phyloP scores from a whole-genome alignment of 2,329 filamentous ascomycete genomes.

The Arachnopeziza araneosa region DNA sequence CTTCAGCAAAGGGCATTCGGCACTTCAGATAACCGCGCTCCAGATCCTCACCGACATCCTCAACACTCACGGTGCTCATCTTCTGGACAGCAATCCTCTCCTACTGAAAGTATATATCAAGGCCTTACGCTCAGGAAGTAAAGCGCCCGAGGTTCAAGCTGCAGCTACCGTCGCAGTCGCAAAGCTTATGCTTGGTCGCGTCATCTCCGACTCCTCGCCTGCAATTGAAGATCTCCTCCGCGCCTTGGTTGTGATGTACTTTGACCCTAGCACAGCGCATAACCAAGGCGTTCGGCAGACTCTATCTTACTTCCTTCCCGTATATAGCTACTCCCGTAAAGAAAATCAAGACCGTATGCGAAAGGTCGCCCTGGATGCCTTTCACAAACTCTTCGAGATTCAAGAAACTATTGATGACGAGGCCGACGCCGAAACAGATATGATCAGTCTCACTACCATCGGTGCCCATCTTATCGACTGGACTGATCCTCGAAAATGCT shows the following conservation, averaged over 20 bases:
- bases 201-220: conserved; percentile 61
- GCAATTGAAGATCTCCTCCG: conserved; percentile 71
- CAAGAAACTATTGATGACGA: conserved; percentile 69
- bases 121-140: conserved; percentile 67
- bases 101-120: conserved; percentile 83
- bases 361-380: conserved; percentile 63
- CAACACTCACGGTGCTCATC: conserved; percentile 77
- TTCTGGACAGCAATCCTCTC: conserved; percentile 61
- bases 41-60: conserved; percentile 93
- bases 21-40: conserved; percentile 81
- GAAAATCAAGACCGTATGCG: conserved; percentile 83
- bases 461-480: conserved; percentile 85
- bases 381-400: conserved; percentile 69
- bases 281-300: conserved; percentile 84
- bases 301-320: conserved; percentile 88
- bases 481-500: conserved; percentile 87
- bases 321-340: conserved; percentile 81
- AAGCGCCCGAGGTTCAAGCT: conserved; percentile 69
- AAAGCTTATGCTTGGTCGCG: conserved; percentile 77
- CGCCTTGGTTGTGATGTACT: conserved; percentile 79
- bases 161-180: conserved; percentile 76
- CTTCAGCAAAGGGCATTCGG: conserved; percentile 86
- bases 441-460: conserved; percentile 73
- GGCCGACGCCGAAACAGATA: conserved; percentile 67
- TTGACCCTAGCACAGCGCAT: conserved; percentile 72